phyloP scores from a whole-genome alignment of 352 stramenopile genomes.

The Peronosclerospora sorghi region DNA sequence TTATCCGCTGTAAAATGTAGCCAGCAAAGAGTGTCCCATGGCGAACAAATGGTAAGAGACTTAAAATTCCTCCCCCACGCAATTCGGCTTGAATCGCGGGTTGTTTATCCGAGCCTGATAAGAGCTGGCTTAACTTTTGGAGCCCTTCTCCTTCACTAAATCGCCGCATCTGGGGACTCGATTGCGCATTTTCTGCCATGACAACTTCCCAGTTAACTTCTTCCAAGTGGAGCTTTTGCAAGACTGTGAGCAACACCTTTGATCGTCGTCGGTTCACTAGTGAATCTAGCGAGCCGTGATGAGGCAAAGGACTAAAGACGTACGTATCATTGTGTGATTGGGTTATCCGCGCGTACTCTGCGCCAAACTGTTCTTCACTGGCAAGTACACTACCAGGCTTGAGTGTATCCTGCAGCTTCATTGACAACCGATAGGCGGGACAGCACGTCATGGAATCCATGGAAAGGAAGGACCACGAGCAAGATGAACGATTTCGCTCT shows the following conservation, averaged over 20 bases:
- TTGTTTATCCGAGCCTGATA: slow-evolving; percentile 25
- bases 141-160: slow-evolving; percentile 41
- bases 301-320: slow-evolving; percentile 23
- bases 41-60: slow-evolving; percentile 65
- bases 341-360: slow-evolving; percentile 18
- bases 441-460: slow-evolving; percentile 48
- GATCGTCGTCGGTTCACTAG: slow-evolving; percentile 2
- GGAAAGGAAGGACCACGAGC: slow-evolving; percentile 40
- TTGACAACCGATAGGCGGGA: slow-evolving; percentile 32
- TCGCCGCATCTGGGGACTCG: slow-evolving; percentile 25
- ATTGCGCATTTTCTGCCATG: slow-evolving; percentile 27
- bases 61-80: slow-evolving; percentile 49
- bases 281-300: slow-evolving; percentile 7
- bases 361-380: slow-evolving; percentile 31
- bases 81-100: slow-evolving; percentile 62
- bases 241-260: slow-evolving; percentile 8
- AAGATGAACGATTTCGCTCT: slow-evolving; percentile 20
- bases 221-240: slow-evolving; percentile 30
- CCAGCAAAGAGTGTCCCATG: slow-evolving; percentile 52
- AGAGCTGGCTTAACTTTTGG: slow-evolving; percentile 35
- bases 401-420: slow-evolving; percentile 27
- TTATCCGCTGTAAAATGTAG: slow-evolving; percentile 37
- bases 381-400: slow-evolving; percentile 19
- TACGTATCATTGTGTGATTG: slow-evolving; percentile 17
- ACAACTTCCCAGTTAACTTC: slow-evolving; percentile 39